Base-by-base conservation (phyloP, 2,329 filamentous ascomycete genomes). In the Pseudopyrenochaeta lycopersici region DNA sequence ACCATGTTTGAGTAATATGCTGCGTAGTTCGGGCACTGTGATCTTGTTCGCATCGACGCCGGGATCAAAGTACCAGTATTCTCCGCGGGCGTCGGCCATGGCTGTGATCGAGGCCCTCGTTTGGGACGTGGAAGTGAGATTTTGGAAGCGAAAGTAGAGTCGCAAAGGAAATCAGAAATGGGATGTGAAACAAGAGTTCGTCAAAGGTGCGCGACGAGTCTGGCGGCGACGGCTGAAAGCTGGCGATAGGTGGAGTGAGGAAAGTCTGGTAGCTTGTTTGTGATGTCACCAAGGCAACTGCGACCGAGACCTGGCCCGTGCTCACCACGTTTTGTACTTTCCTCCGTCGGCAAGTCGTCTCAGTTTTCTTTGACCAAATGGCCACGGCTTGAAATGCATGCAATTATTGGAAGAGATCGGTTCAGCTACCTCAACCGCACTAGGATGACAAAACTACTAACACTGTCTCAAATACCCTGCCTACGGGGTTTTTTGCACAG, bases 1-100 rank as follows among this genome's bases (percentile, higher is more conserved):
- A 72, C 92, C 90, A 79, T 99, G 91, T 62, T 88, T 90, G 68
- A 98, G 90, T 52, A 99, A 86, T 62, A 98, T 96, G 43, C 90
- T 94, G 68, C 95, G 91, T 66, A 99, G 82, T 40, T 90, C 90
- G 23, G 95, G 92, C 44, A 98, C 88, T 1, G 92, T 98, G 60
- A 98, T 85, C 60, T 85, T 86, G 71, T 84, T 84, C 17, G 95
- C 88, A 74, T 99, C 92, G 74, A 97, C 98, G 67, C 86, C 91
- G 49, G 91, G 85, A 71, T 93, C 87, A 29, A 98, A 88, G 74
- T 98, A 99, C 69, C 70, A 73, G 62, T 74, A 71, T 47, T 75
- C 72, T 46, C 66, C 71, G 35, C 70, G 70, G 44, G 68, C 65
- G 50, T 73, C 70, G 29, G 71, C 70, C 71, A 74, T 74, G 29